Base-by-base conservation (phyloP, 148 eudicot genomes). In the Fagopyrum homotropicum region DNA sequence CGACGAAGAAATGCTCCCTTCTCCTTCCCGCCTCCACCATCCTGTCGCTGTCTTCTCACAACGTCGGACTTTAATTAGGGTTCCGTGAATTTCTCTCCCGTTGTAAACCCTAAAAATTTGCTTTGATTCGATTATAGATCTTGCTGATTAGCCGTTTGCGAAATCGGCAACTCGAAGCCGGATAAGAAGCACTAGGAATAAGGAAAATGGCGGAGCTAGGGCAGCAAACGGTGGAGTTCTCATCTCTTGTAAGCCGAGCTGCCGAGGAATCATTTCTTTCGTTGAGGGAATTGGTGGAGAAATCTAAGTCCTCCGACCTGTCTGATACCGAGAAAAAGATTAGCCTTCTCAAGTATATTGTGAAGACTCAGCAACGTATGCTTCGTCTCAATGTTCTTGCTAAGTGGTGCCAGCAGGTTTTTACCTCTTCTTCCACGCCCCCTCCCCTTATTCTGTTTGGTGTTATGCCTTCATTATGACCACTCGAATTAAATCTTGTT, bases 271-370 rank as follows among this genome's bases (percentile, higher is more conserved):
- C 99, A 8, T 95, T 83, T 66, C 70, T 88, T 4, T 85, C 97
- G 10, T 81, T 95, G 61, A 92, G 89, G 81, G 99, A 95, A 76
- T 80, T 95, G 82, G 91, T 95, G 47, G 97, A 90, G 74, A 90
- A 95, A 76, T 95, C 91, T 4, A 91, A 83, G 66, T 85, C 89
- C n/a, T 74, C 85, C 4, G 86, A 85, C 4, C 60, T 85, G 15
- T 90, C 97, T 11, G 99, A 95, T 80, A 84, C 93, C 2, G 97
- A 95, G 73, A 95, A 92, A 88, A 95, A 95, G 89, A 92, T 90
- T 76, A 70, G 80, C 80, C 86, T 95, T 61, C 84, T 95, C 7
- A 95, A 92, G 89, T 95, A 82, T 79, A 80, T 95, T 75, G 89
- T 85, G 17, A 92, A 90, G 85, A 90, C 96, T 73, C 97, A 95